Conservation (phyloP, 371 early-diverging fungal genomes). For the Mortierella sp. region DNA sequence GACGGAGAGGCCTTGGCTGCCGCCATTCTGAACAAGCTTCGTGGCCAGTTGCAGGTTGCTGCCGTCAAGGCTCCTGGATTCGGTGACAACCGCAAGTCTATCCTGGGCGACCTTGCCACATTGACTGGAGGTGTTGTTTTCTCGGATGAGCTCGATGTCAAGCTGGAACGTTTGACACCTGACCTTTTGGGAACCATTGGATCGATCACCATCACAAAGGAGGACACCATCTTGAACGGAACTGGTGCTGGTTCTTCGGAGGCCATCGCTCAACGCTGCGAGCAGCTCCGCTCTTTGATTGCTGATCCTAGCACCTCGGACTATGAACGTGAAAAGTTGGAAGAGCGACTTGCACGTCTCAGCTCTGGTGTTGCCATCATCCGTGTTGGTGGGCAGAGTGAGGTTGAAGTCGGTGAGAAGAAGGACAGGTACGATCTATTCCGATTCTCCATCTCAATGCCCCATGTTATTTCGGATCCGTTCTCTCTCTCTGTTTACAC, state of each 20-base stretch:
- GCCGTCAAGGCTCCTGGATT: conserved; percentile 99
- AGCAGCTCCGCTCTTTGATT: conserved; percentile 94
- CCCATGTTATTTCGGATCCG: too few species aligned
- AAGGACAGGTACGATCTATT: conserved; percentile 81
- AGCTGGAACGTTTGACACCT: conserved; percentile 93
- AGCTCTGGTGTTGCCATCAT: conserved; percentile 98
- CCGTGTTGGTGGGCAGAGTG: conserved; percentile 96
- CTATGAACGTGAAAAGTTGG: conserved; percentile 98
- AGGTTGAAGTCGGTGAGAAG: conserved; percentile 99
- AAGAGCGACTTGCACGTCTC: conserved; percentile 98
- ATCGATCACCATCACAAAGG: conserved; percentile 94
- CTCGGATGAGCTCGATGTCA: conserved; percentile 93
- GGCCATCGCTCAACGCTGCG: conserved; percentile 88
- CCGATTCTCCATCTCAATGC: too few species aligned
- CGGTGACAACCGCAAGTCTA: conserved; percentile 98
- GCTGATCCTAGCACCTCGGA: conserved; percentile 84
- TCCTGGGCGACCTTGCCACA: conserved; percentile 95
- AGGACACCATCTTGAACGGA: conserved; percentile 97
- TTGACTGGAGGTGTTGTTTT: conserved; percentile 95
- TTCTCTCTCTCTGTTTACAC: too few species aligned
- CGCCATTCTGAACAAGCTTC: conserved; percentile 97
- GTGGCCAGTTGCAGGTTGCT: conserved; percentile 95
- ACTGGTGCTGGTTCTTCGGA: conserved; percentile 85
- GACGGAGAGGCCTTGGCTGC: conserved; percentile 99
- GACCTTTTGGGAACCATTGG: conserved; percentile 92